Base-by-base conservation (phyloP, 129 eudicot genomes). In the Centella asiatica region DNA sequence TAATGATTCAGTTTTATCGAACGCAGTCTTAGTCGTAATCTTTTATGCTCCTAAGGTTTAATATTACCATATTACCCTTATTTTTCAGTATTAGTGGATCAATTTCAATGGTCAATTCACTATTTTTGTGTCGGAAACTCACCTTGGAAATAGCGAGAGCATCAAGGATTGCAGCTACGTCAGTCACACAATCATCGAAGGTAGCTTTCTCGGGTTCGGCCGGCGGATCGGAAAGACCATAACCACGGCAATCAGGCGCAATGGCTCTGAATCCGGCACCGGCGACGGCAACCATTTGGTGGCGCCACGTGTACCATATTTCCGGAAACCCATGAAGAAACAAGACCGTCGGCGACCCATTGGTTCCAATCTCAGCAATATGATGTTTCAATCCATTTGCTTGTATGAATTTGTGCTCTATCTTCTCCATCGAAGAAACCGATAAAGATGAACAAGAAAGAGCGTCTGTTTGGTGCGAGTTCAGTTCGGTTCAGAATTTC, bases 71-170 rank as follows among this genome's bases (percentile, higher is more conserved):
- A n/a, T n/a, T n/a, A n/a, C n/a, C n/a, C n/a, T n/a, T n/a, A n/a
- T n/a, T n/a, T n/a, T n/a, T n/a, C n/a, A n/a, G n/a, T n/a, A n/a
- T n/a, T n/a, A n/a, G n/a, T n/a, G n/a, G n/a, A n/a, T n/a, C n/a
- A n/a, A n/a, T n/a, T n/a, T n/a, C n/a, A n/a, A n/a, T n/a, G n/a
- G n/a, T n/a, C n/a, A n/a, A n/a, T n/a, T n/a, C n/a, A n/a, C n/a
- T n/a, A n/a, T n/a, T n/a, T n/a, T n/a, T n/a, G n/a, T n/a, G n/a
- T n/a, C n/a, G n/a, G n/a, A n/a, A n/a, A 34, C 39, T 3, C 9
- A 80, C 85, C 85, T 72, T 80, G 20, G 80, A 44, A n/a, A n/a
- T n/a, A 54, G 60, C 36, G 22, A 80, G 78, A 2, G 69, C 58
- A 60, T 68, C 52, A 24, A 80, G 59, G 54, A 80, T 44, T 6